Evolutionary conservation across 163 green algal genomes (phyloP).

Genomic region (Scenedesmus sp.): DNA sequence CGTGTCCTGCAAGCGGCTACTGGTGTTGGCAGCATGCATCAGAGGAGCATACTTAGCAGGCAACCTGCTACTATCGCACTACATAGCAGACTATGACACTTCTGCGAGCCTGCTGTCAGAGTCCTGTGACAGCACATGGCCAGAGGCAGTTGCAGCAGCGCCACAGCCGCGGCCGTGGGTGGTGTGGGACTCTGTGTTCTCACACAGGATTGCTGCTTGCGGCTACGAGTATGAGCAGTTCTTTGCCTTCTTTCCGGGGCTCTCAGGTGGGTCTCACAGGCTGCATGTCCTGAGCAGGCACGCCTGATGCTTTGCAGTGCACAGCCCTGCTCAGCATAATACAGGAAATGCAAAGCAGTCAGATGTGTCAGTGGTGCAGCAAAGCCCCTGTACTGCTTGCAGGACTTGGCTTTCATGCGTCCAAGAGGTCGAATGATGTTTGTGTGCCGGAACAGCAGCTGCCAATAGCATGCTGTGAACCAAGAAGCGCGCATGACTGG

Average conservation of each 20-base stretch:
- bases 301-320: neutral
- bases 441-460: no score
- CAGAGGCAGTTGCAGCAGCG: neutral
- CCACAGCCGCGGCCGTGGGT: constrained; percentile 41
- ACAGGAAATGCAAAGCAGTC: neutral
- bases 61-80: neutral
- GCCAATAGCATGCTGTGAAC: neutral
- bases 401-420: neutral
- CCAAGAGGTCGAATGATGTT: neutral
- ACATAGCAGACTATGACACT: constrained; percentile 62
- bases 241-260: constrained; percentile 91
- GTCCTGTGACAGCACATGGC: constrained; percentile 4
- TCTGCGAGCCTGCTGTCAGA: constrained; percentile 50
- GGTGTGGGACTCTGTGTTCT: constrained; percentile 92
- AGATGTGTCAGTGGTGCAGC: neutral
- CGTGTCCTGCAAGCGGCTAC: constrained; percentile 12
- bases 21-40: constrained; percentile 24
- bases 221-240: constrained; percentile 95
- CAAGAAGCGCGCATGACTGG: neutral
- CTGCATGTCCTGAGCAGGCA: neutral
- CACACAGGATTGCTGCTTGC: constrained; percentile 77
- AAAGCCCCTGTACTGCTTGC: neutral
- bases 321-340: neutral
- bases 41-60: constrained; percentile 20
- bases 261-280: constrained; percentile 63